Base-by-base conservation (phyloP, 306 rosid genomes). In the Lithocarpus polystachyus region DNA sequence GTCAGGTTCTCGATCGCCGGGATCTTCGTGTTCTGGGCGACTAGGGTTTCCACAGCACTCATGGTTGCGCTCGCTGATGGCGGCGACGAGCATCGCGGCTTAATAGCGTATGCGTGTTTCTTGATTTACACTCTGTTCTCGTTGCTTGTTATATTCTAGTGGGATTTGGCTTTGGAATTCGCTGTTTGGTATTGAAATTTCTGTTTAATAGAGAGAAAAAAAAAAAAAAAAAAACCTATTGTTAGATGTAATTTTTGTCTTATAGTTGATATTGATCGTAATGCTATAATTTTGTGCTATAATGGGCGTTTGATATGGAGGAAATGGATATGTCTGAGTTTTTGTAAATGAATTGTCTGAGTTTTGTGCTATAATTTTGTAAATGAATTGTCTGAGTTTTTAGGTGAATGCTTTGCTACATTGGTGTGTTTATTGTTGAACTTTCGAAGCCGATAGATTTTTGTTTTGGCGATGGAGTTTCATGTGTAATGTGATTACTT, bases 51-150 rank as follows among this genome's bases (percentile, higher is more conserved):
- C 23, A 86, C 99, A 14, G 91, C 87, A 4, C 97, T 93, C 13
- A 86, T 91, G 78, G 93, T 89, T 9, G 87, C 90, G 26, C 93
- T 96, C 7, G 93, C 94, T 0, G 99, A 96, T 65, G 98, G 99
- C 1, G 98, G 93, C 2, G 97, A 96, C 11, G 98, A 91, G 84
- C 99, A 96, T 77, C 94, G 94, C 0, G 97, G 93, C 13, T 80
- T 96, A 85, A 87, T 96, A 69, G 94, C 99, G 89, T 96, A 96
- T 80, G 94, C 94, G 0, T 89, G 97, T 82, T 90, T 96, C 87
- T 86, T 96, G 96, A 96, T 96, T 84, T 96, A 91, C 87, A 87
- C 97, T 73, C 88, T 96, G 75, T 96, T 96, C 87, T 93, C 98
- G 68, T 86, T 96, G 72, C 95, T 96, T 61, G 96, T 91, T 74